Base-by-base conservation (phyloP, 371 early-diverging fungal genomes). In the Lichtheimia corymbifera region DNA sequence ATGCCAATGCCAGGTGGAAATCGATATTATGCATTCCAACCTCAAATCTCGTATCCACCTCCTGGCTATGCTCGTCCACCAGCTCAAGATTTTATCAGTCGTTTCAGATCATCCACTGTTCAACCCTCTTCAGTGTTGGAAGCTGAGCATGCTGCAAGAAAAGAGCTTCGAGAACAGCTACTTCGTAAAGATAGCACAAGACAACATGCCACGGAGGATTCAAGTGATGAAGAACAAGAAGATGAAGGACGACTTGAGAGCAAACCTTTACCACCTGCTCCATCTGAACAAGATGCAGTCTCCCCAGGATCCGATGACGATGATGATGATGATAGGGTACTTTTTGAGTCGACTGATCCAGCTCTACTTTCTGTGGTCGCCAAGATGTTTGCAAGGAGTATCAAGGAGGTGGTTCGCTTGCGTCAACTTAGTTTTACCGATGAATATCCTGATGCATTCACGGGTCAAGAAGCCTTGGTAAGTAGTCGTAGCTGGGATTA, bases 401-500 rank as follows among this genome's bases (percentile, higher is more conserved):
- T 71, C 18, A 61, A 64, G 47, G 55, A 58, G 3, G 30, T 65
- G 49, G 58, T 50, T 5, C 41, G 51, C 7, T 40, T 64, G 18
- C 62, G 79, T 40, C 68, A 68, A 28, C 55, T 76, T 1, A 68
- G 73, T 41, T 61, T 44, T 58, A 47, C 59, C 0, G 49, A 45
- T 41, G 62, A 62, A 9, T 61, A 62, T 56, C 58, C 62, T 0
- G 56, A 69, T 13, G 55, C 61, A 27, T 69, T 69, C 41, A 69
- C 69, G 2, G 69, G 69, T 15, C 24, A 53, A 25, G 69, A 69
- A 49, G 69, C 69, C 25, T 64, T 69, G 65, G 69, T 69, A 69
- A 55, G 11, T 55, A 24, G 1, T 3, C 0, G 2, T 15, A 15
- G 4, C 1, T 12, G 0, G 11, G 13, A 18, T 53, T n/a, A 7